phyloP scores from a whole-genome alignment of 2,329 filamentous ascomycete genomes.

The Cercospora sp. region DNA sequence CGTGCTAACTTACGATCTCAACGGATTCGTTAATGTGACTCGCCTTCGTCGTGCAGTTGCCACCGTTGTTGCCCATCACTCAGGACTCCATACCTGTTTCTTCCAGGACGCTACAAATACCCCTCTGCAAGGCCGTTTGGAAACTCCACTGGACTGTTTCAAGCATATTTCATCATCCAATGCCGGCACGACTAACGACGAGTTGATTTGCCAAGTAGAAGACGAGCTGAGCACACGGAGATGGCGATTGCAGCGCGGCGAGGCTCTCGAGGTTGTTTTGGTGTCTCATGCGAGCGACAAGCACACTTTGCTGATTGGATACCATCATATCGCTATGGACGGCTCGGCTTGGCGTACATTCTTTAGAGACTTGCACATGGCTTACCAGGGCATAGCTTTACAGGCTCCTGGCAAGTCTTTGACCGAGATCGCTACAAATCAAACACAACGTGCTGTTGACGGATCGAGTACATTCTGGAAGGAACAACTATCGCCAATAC shows the following conservation, averaged over 20 bases:
- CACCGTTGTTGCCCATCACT: conserved; percentile 19
- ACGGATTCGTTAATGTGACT: conserved; percentile 17
- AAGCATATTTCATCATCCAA: conserved; percentile 9
- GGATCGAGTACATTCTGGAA: conserved; percentile 14
- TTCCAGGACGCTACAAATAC: conserved; percentile 21
- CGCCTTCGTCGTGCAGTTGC: conserved; percentile 22
- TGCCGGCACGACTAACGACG: not conserved
- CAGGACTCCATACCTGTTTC: conserved; percentile 23
- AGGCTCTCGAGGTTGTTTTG: conserved; percentile 28
- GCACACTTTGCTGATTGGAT: conserved; percentile 32
- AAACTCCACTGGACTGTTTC: conserved; percentile 19
- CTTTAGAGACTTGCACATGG: conserved; percentile 29
- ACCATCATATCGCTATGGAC: conserved; percentile 42
- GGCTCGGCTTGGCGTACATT: conserved; percentile 34
- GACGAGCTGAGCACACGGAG: conserved; percentile 13
- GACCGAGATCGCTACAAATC: conserved; percentile 9
- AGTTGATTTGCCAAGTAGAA: not conserved
- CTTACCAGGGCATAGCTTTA: conserved; percentile 23
- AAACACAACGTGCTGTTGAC: conserved; percentile 1
- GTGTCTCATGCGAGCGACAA: conserved; percentile 20
- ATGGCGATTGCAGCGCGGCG: conserved; percentile 26
- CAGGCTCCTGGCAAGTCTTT: conserved; percentile 9
- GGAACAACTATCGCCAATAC: conserved; percentile 2
- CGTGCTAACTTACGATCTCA: conserved; percentile 18
- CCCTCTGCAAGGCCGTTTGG: conserved; percentile 22